Conservation (phyloP, 306 rosid genomes). For the Urtica urens region DNA sequence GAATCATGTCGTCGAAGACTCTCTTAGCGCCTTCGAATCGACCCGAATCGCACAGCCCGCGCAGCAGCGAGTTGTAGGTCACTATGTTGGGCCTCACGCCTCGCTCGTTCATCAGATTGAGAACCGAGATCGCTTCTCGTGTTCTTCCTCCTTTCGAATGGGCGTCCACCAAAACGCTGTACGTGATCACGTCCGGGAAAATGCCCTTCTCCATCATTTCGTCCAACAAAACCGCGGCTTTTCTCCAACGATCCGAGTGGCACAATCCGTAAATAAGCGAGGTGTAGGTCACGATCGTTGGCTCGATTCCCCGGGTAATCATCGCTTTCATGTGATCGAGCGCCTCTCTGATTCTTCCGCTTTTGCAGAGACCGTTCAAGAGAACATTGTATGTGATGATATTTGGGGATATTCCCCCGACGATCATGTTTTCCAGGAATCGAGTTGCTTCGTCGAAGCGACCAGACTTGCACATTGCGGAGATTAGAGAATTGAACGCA, state of each 20-base stretch:
- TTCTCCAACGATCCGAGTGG: neutral
- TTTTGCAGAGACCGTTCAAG: neutral
- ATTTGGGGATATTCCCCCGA: neutral
- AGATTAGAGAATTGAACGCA: neutral
- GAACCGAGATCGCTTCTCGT: neutral
- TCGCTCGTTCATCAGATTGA: neutral
- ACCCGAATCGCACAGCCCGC: neutral
- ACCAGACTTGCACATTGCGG: neutral
- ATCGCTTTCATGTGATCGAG: neutral
- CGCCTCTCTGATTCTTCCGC: neutral
- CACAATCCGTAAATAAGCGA: constrained; percentile 1
- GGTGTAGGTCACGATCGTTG: neutral
- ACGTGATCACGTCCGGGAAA: neutral
- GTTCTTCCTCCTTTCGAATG: neutral
- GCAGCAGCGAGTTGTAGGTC: neutral
- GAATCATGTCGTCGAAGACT: neutral
- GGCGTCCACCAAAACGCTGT: neutral
- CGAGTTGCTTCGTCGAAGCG: neutral
- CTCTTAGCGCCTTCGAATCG: neutral
- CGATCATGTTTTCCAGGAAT: neutral
- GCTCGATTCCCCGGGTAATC: neutral
- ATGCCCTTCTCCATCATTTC: neutral
- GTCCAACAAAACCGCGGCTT: neutral
- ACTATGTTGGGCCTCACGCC: neutral
- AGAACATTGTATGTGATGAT: neutral